Evolutionary conservation across 2,329 filamentous ascomycete species (phyloP).

Genomic region (Rasamsonia emersonii): DNA sequence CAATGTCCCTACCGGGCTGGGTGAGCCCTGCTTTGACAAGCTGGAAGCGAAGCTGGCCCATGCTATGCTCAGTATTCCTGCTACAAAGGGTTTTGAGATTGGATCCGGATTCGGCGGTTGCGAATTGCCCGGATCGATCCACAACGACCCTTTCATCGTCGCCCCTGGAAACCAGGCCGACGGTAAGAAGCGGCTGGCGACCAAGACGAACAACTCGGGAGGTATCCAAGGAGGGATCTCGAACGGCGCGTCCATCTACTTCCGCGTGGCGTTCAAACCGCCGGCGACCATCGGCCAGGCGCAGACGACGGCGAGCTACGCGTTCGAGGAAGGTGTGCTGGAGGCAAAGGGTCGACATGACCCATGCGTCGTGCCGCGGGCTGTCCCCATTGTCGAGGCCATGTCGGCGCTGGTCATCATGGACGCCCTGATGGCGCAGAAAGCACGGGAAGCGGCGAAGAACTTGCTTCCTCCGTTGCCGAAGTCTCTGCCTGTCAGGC

Average conservation of each 20-base stretch:
- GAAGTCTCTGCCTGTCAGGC: constrained; percentile 24
- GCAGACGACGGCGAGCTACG: constrained; percentile 75
- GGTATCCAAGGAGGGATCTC: constrained; percentile 93
- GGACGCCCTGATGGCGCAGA: constrained; percentile 78
- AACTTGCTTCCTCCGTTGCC: constrained; percentile 36
- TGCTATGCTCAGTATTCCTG: constrained; percentile 90
- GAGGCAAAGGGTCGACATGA: constrained; percentile 93
- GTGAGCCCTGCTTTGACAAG: constrained; percentile 94
- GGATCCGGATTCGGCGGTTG: constrained; percentile 86
- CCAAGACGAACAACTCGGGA: constrained; percentile 89
- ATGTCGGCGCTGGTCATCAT: constrained; percentile 86
- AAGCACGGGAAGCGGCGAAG: constrained; percentile 48
- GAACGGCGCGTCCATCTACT: constrained; percentile 90
- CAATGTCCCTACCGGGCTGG: constrained; percentile 74
- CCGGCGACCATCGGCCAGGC: constrained; percentile 86
- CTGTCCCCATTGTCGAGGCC: constrained; percentile 63
- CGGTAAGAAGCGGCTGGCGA: constrained; percentile 56
- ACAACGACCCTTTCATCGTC: constrained; percentile 81
- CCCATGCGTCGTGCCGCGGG: constrained; percentile 82
- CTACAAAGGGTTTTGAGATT: constrained; percentile 92
- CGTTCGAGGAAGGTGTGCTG: constrained; percentile 64
- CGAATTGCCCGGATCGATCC: constrained; percentile 75
- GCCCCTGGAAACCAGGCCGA: constrained; percentile 31
- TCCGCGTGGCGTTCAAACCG: constrained; percentile 90
- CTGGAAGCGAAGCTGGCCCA: constrained; percentile 85